phyloP scores from a whole-genome alignment of 1,139 yeast genomes.

The Insectozyma bohioensis region DNA sequence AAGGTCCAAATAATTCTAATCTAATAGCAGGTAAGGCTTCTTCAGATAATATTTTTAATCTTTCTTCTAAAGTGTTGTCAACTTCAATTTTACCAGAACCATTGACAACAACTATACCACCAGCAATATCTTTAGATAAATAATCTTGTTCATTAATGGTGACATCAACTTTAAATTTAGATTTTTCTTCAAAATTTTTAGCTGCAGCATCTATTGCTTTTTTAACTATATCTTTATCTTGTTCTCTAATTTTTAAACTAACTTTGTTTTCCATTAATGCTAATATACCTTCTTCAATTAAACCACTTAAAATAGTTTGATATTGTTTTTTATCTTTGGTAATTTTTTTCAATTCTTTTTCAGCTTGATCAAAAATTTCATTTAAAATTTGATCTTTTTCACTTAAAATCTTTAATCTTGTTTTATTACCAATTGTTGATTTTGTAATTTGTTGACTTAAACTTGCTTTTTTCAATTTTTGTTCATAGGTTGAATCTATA shows the following conservation, averaged over 20 bases:
- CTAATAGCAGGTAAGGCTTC: slow-evolving; percentile 92
- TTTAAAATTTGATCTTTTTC: slow-evolving; percentile 83
- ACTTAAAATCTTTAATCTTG: slow-evolving; percentile 84
- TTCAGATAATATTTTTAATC: slow-evolving; percentile 78
- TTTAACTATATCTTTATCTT: slow-evolving; percentile 64
- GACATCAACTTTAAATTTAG: slow-evolving; percentile 50
- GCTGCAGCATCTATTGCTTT: slow-evolving; percentile 64
- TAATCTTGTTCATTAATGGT: slow-evolving; percentile 55
- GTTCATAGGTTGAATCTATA: slow-evolving; percentile 78
- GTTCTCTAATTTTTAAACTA: slow-evolving; percentile 64
- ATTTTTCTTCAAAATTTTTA: slow-evolving; percentile 58
- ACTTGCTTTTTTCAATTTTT: slow-evolving; percentile 85
- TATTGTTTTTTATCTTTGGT: slow-evolving; percentile 53
- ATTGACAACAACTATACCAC: slow-evolving; percentile 79
- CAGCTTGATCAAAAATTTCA: slow-evolving; percentile 72
- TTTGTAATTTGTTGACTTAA: slow-evolving; percentile 94
- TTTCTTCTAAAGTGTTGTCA: slow-evolving; percentile 90
- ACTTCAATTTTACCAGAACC: slow-evolving; percentile 82
- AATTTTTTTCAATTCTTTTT: slow-evolving; percentile 56
- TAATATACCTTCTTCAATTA: slow-evolving; percentile 80
- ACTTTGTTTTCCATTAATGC: slow-evolving; percentile 73
- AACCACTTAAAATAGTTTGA: slow-evolving; percentile 66
- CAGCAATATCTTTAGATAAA: slow-evolving; percentile 67
- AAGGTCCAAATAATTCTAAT: slow-evolving; percentile 85
- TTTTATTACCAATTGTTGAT: slow-evolving; percentile 93